phyloP scores from a whole-genome alignment of 495 filamentous ascomycete species.

The Polyplosphaeria fusca region DNA sequence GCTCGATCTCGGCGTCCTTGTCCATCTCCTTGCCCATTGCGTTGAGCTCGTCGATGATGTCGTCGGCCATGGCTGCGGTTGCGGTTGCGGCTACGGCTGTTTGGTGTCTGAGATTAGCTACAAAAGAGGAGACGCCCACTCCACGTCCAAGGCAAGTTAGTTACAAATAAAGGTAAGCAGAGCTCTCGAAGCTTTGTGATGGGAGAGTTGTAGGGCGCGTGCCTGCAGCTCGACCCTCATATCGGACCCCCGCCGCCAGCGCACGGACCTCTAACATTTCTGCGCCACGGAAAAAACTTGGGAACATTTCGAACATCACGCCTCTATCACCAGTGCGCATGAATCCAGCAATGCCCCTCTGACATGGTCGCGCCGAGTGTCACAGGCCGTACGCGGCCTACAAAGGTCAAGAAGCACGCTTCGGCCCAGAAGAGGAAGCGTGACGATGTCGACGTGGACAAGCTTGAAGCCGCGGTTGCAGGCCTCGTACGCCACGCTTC shows the following conservation, averaged over 20 bases:
- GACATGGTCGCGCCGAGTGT: conserved; percentile 31
- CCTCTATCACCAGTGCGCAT: background rate
- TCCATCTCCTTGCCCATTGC: conserved; percentile 84
- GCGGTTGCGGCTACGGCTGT: too few relatives aligned
- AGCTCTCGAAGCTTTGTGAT: background rate
- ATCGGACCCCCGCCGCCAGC: background rate
- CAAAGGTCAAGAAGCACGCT: conserved; percentile 42
- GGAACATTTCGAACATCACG: background rate
- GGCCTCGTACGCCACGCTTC: conserved; percentile 43
- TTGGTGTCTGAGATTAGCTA: too few relatives aligned
- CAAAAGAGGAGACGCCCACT: too few relatives aligned
- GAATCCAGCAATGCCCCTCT: background rate
- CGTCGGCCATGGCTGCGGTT: conserved; percentile 44
- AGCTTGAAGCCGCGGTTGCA: conserved; percentile 50
- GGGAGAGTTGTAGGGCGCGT: background rate
- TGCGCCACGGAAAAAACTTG: conserved; percentile 1
- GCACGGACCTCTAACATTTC: conserved; percentile 18
- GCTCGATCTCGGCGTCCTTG: conserved; percentile 55
- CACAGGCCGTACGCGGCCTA: conserved; percentile 38
- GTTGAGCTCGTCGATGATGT: conserved; percentile 80
- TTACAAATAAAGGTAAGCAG: too few relatives aligned
- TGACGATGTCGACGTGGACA: conserved; percentile 56
- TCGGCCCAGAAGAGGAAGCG: conserved; percentile 63
- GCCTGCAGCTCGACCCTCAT: background rate
- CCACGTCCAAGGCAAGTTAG: too few relatives aligned